Percentiles rank a stretch among this genome's conserved stretches.
phyloP scores from a whole-genome alignment of 2,329 filamentous ascomycete genomes.

The Ophiostoma triangulosporum region DNA sequence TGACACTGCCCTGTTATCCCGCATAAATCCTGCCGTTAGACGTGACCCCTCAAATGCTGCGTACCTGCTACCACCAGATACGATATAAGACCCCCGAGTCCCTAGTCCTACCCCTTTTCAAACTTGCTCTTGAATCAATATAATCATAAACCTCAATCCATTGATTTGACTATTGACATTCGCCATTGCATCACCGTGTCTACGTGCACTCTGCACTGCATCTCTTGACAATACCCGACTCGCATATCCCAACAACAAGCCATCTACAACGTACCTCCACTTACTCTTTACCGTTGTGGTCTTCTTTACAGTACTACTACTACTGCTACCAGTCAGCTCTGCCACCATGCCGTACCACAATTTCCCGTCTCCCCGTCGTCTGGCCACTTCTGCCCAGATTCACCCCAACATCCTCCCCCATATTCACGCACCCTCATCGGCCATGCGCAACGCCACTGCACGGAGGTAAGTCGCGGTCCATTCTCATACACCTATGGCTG shows the following conservation, averaged over 20 bases:
- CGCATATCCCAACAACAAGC: too few species aligned
- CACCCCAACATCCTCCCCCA: constrained; percentile 21
- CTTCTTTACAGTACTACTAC: neutral
- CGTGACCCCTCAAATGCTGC: too few species aligned
- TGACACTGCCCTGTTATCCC: neutral
- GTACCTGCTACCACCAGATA: neutral
- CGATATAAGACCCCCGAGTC: neutral
- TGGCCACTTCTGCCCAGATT: constrained; percentile 18
- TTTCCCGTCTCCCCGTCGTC: constrained; percentile 4
- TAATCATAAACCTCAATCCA: too few species aligned
- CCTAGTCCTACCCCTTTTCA: neutral
- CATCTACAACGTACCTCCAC: too few species aligned
- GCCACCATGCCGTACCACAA: neutral
- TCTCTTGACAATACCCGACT: too few species aligned
- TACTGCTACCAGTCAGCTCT: too few species aligned
- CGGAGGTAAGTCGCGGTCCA: constrained; percentile 2
- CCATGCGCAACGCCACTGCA: neutral
- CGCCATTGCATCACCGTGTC: too few species aligned
- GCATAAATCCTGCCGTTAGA: neutral
- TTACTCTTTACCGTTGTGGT: too few species aligned
- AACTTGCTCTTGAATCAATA: neutral
- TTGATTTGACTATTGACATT: too few species aligned
- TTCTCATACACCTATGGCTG: too few species aligned
- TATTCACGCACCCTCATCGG: constrained; percentile 15
- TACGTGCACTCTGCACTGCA: too few species aligned